Conservation (phyloP, 2,329 filamentous ascomycete genomes). For the Ilyonectria sp. region DNA sequence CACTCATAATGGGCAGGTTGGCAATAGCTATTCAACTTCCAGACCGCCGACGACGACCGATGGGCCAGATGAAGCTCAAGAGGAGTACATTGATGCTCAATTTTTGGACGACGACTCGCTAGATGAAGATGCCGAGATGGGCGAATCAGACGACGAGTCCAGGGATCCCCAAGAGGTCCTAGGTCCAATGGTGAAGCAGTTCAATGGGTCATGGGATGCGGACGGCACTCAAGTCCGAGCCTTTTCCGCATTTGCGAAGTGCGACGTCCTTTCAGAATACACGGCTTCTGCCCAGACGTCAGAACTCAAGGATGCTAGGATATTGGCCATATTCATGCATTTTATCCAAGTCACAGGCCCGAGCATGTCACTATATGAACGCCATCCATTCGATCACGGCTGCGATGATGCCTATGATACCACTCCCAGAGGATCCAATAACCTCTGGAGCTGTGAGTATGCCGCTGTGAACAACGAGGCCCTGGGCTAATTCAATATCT, state of each 20-base stretch:
- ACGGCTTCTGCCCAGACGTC: conserved; percentile 75
- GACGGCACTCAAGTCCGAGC: conserved; percentile 63
- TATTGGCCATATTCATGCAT: conserved; percentile 88
- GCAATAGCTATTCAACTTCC: conserved; percentile 22
- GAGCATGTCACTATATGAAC: conserved; percentile 88
- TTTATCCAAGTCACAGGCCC: conserved; percentile 92
- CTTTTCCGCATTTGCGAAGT: conserved; percentile 64
- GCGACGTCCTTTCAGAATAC: conserved; percentile 74
- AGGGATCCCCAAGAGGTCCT: conserved; percentile 56
- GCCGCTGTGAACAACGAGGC: not conserved
- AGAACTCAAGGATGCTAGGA: conserved; percentile 85
- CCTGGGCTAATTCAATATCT: conserved; percentile 40
- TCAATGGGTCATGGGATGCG: conserved; percentile 47
- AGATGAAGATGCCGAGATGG: conserved; percentile 75
- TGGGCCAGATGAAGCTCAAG: conserved; percentile 23
- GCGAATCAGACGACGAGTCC: conserved; percentile 72
- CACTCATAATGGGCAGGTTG: conserved; percentile 29
- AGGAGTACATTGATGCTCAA: conserved; percentile 15
- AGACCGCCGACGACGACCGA: conserved; percentile 24
- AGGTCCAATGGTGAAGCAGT: conserved; percentile 55
- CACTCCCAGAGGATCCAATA: conserved; percentile 75
- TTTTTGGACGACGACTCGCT: conserved; percentile 48
- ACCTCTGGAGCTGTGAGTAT: conserved; percentile 74
- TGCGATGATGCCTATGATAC: conserved; percentile 69
- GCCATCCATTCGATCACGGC: conserved; percentile 81